Evolutionary conservation across 805 yeast genomes (phyloP), one percentile per base, ranked within the genome.

Genomic region (Ogataea trehaloabstinens): DNA sequence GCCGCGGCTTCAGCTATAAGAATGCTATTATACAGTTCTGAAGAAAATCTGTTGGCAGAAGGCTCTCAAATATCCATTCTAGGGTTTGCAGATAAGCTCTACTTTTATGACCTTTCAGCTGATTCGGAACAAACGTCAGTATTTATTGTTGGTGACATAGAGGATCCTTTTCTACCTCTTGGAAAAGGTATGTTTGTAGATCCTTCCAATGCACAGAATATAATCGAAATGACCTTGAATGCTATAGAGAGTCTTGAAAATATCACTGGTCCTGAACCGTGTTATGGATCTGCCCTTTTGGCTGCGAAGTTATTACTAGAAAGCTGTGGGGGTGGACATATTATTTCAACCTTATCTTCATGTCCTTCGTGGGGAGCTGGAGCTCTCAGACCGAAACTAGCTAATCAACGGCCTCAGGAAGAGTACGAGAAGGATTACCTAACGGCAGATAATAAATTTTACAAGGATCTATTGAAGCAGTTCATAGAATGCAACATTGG

Each of bases 311-410:
- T 75, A 37, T 80, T 88, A 5, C 66, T 89, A 19, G 71, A 71
- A 31, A 61, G 66, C 17, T 72, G 71, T 24, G 95, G 93, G 6
- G 93, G 93, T 45, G 99, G 98, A 43, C 85, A 90, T 51, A 80
- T 91, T 24, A 74, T 83, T 17, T 73, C 85, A 0, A 60, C 85
- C 4, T 63, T 90, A 29, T 72, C 86, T 2, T 65, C 80, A 2
- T 60, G 88, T 28, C 96, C 99, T 5, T 73, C 86, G 1, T 73
- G 79, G 73, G 96, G 95, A 0, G 82, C 88, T 0, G 96, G 96
- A 4, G 68, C 73, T 7, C 68, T 83, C 38, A 64, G 67, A n/a
- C 64, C 61, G 38, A 76, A 71, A 49, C 66, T 66, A 4, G 51
- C 51, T 4, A 28, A 31, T 18, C 59, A 60, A 42, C 60, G 60